Evolutionary conservation across 768 basidiomycete species (phyloP).

Genomic region (Auricularia heimuer): DNA sequence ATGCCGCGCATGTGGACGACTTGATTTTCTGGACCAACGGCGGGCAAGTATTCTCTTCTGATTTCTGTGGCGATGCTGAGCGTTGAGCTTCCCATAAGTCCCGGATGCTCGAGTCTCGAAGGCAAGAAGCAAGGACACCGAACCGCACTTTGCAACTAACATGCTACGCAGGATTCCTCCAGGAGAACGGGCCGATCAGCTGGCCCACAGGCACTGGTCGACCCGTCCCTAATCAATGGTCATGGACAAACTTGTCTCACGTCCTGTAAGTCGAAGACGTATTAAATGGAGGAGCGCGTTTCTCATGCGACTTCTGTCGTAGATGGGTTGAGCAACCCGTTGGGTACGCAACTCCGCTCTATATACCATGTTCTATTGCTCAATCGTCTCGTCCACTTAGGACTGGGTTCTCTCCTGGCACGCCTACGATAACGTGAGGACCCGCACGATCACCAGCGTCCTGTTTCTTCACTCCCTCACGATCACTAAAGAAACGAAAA

Average conservation of each 20-base stretch:
- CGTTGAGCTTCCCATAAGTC: background rate
- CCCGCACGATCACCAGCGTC: background rate
- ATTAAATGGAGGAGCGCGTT: too few relatives aligned
- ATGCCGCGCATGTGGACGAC: constrained; percentile 60
- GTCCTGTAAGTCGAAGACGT: background rate
- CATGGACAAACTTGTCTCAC: constrained; percentile 59
- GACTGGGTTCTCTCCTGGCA: constrained; percentile 67
- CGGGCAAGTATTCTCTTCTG: constrained; percentile 38
- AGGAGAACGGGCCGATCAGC: constrained; percentile 67
- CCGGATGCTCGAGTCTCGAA: constrained; percentile 27
- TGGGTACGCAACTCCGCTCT: constrained; percentile 15
- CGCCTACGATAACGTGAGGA: constrained; percentile 36
- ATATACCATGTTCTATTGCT: too few relatives aligned
- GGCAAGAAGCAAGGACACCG: background rate
- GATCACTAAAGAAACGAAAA: constrained; percentile 33
- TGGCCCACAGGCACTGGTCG: constrained; percentile 57
- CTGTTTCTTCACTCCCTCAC: background rate
- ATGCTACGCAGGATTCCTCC: constrained; percentile 50
- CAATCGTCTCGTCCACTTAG: constrained; percentile 14
- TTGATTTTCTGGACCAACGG: constrained; percentile 76
- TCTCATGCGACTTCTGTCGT: background rate
- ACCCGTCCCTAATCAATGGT: constrained; percentile 53
- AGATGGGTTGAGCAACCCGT: constrained; percentile 68
- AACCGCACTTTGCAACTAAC: background rate
- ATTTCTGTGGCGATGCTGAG: too few relatives aligned